These are phyloP conservation scores for Colletotrichum lindemuthianum DNA, from an alignment of 2,329 filamentous ascomycete genomes.

Conservation along the genomic window DNA sequence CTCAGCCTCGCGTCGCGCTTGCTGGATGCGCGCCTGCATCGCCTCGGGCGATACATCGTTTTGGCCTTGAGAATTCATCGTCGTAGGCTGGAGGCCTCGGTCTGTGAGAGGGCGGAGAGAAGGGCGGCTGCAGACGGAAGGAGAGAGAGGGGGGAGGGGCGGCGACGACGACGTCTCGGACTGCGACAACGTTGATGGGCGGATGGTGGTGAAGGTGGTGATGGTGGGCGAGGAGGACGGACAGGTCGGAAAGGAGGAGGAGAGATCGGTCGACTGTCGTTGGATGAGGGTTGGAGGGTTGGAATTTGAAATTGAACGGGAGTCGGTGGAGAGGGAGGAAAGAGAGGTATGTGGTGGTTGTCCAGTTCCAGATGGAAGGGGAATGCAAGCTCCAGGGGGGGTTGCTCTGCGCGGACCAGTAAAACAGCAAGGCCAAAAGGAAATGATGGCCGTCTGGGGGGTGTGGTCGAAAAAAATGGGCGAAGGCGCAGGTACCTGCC, in stretches of 20 bases:
- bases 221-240: slow-evolving; percentile 31
- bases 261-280: slow-evolving; percentile 31
- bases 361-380: slow-evolving; percentile 36
- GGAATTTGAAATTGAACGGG: slow-evolving; percentile 35
- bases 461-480: slow-evolving; percentile 28
- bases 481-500: slow-evolving; percentile 7
- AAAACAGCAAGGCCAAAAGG: slow-evolving; percentile 35
- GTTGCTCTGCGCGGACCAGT: slow-evolving; percentile 36
- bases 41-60: slow-evolving; percentile 75
- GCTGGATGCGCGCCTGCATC: slow-evolving; percentile 94
- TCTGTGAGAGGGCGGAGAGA: slow-evolving; percentile 32
- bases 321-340: slow-evolving; percentile 36
- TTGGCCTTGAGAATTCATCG: slow-evolving; percentile 67
- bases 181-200: slow-evolving; percentile 14
- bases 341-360: slow-evolving; percentile 36
- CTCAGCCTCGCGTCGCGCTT: slow-evolving; percentile 96
- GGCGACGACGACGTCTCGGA: slow-evolving; percentile 9
- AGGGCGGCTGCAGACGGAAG: slow-evolving; percentile 17
- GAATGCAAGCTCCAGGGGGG: slow-evolving; percentile 39
- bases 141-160: slow-evolving; percentile 3
- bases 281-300: slow-evolving; percentile 33
- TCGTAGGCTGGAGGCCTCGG: slow-evolving; percentile 37
- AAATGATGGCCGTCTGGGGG: slow-evolving; percentile 37
- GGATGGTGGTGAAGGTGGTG: slow-evolving; percentile 15
- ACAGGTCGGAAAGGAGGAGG: slow-evolving; percentile 32